Base-by-base conservation (phyloP, 805 yeast genomes). In the Metschnikowia anglica region DNA sequence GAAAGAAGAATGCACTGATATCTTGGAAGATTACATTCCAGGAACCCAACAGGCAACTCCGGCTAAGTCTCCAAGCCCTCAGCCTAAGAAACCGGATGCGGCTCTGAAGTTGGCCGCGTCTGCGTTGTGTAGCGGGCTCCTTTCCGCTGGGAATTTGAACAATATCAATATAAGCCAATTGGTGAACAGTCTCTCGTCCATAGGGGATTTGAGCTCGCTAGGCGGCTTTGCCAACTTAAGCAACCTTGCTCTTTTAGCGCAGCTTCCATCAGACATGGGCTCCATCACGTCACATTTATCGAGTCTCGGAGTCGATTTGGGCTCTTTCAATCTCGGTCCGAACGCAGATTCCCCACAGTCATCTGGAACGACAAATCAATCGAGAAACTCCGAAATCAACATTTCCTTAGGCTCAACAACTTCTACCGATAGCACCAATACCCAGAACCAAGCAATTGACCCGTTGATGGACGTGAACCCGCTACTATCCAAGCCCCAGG, bases 171-270 rank as follows among this genome's bases (percentile, higher is more conserved):
- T 70, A 42, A 66, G 73, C 40, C 74, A 69, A 40, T 59, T 70
- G 43, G 73, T 70, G 6, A 65, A 70, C 51, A 66, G 67, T 44
- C 55, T 70, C 29, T 59, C 68, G 21, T 65, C 65, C 13, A 39
- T 65, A 12, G 65, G 69, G 12, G 71, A 68, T 41, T 49, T 68
- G 31, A 57, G 66, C 40, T 52, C 58, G 17, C 49, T 69, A 13
- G 71, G 71, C 4, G 66, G 63, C 44, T 47, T 69, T 32, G 70
- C 74, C 10, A 67, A 61, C 47, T 55, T 70, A 31, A 60, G 66
- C 26, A 68, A 65, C 44, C 58, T 70, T 37, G 75, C 75, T 2
- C 61, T 67, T 9, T 58, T 70, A 47, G 76, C 76, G 1, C 73
- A 70, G 42, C 53, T 69, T 18, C 74, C 74, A 4, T 59, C 66